These are phyloP conservation scores for Jackrogersella multiformis DNA, from an alignment of 495 filamentous ascomycete genomes.

Conservation along the genomic window DNA sequence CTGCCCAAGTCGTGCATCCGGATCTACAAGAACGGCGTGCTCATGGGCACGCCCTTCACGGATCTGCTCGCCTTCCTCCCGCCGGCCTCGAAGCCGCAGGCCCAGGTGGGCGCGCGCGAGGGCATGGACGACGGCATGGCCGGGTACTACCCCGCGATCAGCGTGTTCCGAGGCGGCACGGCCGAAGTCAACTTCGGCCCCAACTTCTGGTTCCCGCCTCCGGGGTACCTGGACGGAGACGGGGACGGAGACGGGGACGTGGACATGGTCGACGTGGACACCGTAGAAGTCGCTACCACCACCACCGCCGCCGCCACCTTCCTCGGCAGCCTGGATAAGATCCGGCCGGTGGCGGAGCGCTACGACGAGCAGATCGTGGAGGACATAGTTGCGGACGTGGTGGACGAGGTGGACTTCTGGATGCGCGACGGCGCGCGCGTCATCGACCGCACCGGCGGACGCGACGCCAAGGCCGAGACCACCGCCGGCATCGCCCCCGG, in stretches of 20 bases:
- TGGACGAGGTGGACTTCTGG: conserved; percentile 90
- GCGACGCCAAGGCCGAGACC: conserved; percentile 52
- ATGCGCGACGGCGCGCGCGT: conserved; percentile 68
- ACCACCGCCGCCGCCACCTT: conserved; percentile 5
- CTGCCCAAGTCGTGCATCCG: conserved; percentile 86
- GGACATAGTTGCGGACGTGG: conserved; percentile 88
- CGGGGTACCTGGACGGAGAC: conserved; percentile 52
- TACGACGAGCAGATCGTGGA: conserved; percentile 96
- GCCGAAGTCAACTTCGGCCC: conserved; percentile 92
- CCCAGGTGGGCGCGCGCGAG: conserved; percentile 77
- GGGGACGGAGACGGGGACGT: conserved; percentile 59
- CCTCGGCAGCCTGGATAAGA: conserved; percentile 29
- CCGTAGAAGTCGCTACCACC: conserved; percentile 28
- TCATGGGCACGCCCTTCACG: conserved; percentile 87
- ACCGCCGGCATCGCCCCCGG: conserved; percentile 51
- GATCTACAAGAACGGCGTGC: conserved; percentile 88
- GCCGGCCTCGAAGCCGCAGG: conserved; percentile 82
- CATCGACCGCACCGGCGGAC: conserved; percentile 51
- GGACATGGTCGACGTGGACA: conserved; percentile 59
- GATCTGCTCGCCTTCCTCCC: conserved; percentile 92
- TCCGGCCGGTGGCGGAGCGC: conserved; percentile 75
- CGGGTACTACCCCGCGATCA: conserved; percentile 94
- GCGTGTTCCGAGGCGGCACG: conserved; percentile 89
- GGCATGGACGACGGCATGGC: conserved; percentile 90
- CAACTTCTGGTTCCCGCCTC: conserved; percentile 87